Evolutionary conservation across 306 rosid genomes (phyloP), one percentile per base, ranked within the genome.

Genomic region (Fragaria ananassa): DNA sequence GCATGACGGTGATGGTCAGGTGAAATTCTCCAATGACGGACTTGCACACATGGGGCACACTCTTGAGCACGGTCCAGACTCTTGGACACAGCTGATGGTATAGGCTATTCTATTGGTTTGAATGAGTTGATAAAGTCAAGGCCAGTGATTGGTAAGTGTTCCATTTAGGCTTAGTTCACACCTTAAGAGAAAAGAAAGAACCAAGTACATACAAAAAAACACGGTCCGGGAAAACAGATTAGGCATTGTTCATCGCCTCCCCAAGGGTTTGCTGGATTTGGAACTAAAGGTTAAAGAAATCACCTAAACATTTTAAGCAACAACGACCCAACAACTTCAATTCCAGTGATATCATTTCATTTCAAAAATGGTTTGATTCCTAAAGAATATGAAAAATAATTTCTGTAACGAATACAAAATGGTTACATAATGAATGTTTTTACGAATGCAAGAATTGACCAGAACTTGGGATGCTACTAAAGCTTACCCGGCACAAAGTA

Each of bases 401-500:
- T 64, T 50, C 47, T 12, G 17, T 10, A 25, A 62, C 12, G 4
- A 23, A 50, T 14, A 23, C 23, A 74, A 62, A 74, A 70, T 39
- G 60, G 29, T 31, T 62, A 18, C 27, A 63, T 51, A 42, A 47
- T 23, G 19, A 75, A 50, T 79, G 45, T 54, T 62, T 50, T 47
- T 8, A 18, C 74, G 25, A 53, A 44, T 25, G 34, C 29, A 62
- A 19, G 13, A n/a, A n/a, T 51, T 60, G 18, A 60, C 45, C 64
- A 50, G 47, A 76, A 72, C 61, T 71, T 82, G 80, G 50, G 64
- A 79, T 77, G 27, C 21, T 29, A 44, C 58, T 31, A 70, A 77
- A 44, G 64, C 61, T 88, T 96, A 96, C 99, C 99, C 7, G 99
- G 99, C 75, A 96, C 98, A 83, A 96, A 96, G 86, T 92, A 96